These are phyloP conservation scores for Debaryomyces udenii DNA, from an alignment of 1,139 yeast genomes.

Conservation along the genomic window DNA sequence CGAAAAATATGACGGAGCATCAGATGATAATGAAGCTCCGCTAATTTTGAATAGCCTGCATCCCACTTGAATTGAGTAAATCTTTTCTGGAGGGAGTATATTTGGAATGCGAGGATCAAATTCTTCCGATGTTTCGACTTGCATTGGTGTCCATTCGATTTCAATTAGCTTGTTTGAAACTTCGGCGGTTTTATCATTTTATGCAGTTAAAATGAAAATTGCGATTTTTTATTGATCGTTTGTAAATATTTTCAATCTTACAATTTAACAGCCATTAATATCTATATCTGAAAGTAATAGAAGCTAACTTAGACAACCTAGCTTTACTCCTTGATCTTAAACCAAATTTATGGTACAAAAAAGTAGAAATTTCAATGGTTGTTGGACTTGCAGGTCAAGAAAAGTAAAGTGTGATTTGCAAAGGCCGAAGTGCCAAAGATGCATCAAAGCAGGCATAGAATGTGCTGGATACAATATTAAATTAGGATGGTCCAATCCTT, in stretches of 20 bases:
- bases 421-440: conserved; percentile 46
- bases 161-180: not conserved
- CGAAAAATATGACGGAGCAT: conserved; percentile 69
- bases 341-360: conserved; percentile 27
- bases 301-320: too few species aligned
- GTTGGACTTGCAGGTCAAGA: conserved; percentile 55
- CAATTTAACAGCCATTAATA: too few species aligned
- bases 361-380: conserved; percentile 50
- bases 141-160: not conserved
- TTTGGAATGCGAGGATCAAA: conserved; percentile 57
- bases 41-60: conserved; percentile 58
- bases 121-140: conserved; percentile 21
- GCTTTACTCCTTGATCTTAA: too few species aligned
- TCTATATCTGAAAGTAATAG: too few species aligned
- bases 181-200: too few species aligned
- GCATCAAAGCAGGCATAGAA: conserved; percentile 41
- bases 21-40: conserved; percentile 86
- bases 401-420: conserved; percentile 54
- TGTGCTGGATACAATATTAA: conserved; percentile 47
- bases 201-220: too few species aligned
- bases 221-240: too few species aligned
- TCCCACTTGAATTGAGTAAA: conserved; percentile 77
- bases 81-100: conserved; percentile 62
- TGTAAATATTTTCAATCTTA: too few species aligned
- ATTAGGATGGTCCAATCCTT: conserved; percentile 44